A percentile compares a stretch with the other conserved stretches of the same genome.
These are phyloP conservation scores for Trichoderma simmonsii DNA, from an alignment of 2,329 filamentous ascomycete species.

Conservation along the genomic window DNA sequence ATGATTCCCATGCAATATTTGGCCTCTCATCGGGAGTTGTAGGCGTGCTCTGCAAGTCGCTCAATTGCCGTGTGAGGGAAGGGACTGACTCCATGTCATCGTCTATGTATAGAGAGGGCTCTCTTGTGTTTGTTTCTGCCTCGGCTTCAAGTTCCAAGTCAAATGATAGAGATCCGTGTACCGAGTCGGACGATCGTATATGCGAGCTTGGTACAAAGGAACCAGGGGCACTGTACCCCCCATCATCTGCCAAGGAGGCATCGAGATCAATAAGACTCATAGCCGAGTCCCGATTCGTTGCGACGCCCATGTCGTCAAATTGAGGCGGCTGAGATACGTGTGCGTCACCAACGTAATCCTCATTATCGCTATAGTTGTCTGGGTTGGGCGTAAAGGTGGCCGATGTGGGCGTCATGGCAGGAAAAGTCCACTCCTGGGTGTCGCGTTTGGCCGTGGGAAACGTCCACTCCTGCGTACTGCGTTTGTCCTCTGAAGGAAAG, in stretches of 20 bases:
- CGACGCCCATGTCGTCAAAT: neutral
- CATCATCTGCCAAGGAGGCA: neutral
- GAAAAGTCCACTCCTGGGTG: conserved; percentile 17
- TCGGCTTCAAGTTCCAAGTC: conserved; percentile 22
- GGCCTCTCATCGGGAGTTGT: conserved; percentile 15
- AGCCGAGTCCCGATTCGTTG: conserved; percentile 34
- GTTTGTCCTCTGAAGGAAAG: conserved; percentile 31
- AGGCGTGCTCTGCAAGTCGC: conserved; percentile 16
- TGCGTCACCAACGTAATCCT: neutral
- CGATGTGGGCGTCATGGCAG: conserved; percentile 36
- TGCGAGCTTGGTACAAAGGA: conserved; percentile 34
- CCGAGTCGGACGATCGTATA: conserved; percentile 18
- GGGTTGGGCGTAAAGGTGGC: conserved; percentile 13
- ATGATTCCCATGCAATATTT: conserved; percentile 13
- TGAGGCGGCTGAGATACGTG: neutral
- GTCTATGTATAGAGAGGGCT: conserved; percentile 18
- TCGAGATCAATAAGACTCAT: conserved; percentile 20
- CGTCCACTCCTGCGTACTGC: conserved; percentile 11
- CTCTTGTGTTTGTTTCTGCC: neutral
- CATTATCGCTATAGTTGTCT: conserved; percentile 7
- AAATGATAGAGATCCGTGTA: conserved; percentile 18
- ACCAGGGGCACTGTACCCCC: conserved; percentile 25
- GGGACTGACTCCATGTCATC: conserved; percentile 16
- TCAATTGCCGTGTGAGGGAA: conserved; percentile 10
- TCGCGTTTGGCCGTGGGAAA: conserved; percentile 12